Evolutionary conservation across 805 yeast genomes (phyloP).

Genomic region (Danielia oregonensis): DNA sequence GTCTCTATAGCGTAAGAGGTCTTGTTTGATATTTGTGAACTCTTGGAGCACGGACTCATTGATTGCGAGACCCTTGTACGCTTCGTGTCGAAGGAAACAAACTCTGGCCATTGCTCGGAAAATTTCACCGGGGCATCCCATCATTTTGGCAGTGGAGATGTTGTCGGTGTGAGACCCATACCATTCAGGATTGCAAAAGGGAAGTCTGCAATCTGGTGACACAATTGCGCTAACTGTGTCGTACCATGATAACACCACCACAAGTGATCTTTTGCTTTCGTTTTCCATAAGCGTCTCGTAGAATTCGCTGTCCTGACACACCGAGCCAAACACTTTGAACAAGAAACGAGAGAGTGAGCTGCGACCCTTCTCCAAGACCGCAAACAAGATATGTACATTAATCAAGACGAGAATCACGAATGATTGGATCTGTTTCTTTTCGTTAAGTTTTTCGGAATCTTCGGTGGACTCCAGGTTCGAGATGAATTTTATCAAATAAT

Average conservation of each 20-base stretch:
- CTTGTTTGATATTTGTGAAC: slow-evolving; percentile 30
- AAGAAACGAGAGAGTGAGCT: slow-evolving; percentile 49
- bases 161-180: slow-evolving; percentile 42
- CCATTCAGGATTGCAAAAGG: slow-evolving; percentile 51
- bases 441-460: slow-evolving; percentile 3
- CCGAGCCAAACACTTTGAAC: slow-evolving; percentile 46
- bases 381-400: slow-evolving; percentile 52
- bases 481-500: slow-evolving; percentile 46
- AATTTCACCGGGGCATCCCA: slow-evolving; percentile 61
- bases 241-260: slow-evolving; percentile 56
- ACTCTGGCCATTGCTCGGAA: slow-evolving; percentile 45
- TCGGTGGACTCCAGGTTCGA: slow-evolving; percentile 7
- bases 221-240: slow-evolving; percentile 55
- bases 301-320: slow-evolving; percentile 42
- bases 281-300: slow-evolving; percentile 40
- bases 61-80: slow-evolving; percentile 6
- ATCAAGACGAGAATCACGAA: slow-evolving; percentile 47
- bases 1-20: slow-evolving; percentile 44
- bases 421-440: slow-evolving; percentile 13
- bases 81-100: slow-evolving; percentile 34
- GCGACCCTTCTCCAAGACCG: slow-evolving; percentile 52
- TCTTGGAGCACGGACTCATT: slow-evolving; percentile 13
- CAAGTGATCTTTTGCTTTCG: slow-evolving; percentile 47
- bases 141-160: slow-evolving; percentile 49
- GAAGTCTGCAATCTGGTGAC: slow-evolving; percentile 54